Evolutionary conservation across 768 basidiomycete genomes (phyloP), one percentile per base, ranked within the genome.

Genomic region (Psilocybe tampanensis): DNA sequence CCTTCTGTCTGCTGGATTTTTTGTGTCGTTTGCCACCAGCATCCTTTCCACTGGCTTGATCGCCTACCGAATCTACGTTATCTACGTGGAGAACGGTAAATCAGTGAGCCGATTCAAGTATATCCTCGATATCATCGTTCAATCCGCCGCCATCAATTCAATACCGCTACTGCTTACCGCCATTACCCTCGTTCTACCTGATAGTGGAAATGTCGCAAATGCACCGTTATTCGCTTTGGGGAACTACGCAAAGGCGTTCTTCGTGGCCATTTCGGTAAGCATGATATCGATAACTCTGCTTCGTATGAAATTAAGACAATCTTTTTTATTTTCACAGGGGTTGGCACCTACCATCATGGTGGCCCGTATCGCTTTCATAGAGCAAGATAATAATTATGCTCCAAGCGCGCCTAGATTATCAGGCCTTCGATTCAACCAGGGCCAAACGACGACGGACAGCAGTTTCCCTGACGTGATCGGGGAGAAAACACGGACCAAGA

Each of bases 341-440:
- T 15, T 55, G 2, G 45, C 45, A 6, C 54, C 54, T 18, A 55
- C 54, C 1, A 34, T 55, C 34, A 55, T 55, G 54, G 45, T 55
- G 13, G 54, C 54, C 7, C 19, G 54, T 15, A 47, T 55, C 17
- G 44, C 45, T 24, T 42, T 52, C 34, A 34, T 5, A 24, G 50
- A 52, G 11, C 17, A 21, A 18, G 47, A 33, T 21, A 48, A 18
- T 9, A 52, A 21, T 15, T 39, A n/a, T 24, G 26, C 42, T 22
- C 17, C 50, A 29, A 24, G 36, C 17, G 23, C 11, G 2, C 36
- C 21, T 15, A 33, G 23, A 24, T 7, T 52, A 24, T 52, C 50
- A 8, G 26, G 39, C 9, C 50, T 52, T 52, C 50, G 9, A 3
- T 52, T 52, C 19, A 24, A 17, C 13, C 9, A 29, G n/a, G 47